Conservation (phyloP, 1,284 basidiomycete species). For the Uromyces viciae-fabae region DNA sequence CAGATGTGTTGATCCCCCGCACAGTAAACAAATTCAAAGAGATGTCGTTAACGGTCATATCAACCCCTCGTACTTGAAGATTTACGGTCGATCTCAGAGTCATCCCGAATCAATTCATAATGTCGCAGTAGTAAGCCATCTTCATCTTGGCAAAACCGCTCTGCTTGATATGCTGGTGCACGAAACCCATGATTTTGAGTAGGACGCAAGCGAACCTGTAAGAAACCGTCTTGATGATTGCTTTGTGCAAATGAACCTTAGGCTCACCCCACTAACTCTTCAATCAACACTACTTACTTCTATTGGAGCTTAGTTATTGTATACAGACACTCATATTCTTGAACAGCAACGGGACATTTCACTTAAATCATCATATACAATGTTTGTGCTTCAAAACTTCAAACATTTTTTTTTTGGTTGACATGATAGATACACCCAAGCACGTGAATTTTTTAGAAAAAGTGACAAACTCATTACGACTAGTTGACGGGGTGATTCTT, state of each 20-base stretch:
- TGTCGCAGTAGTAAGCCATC: conserved; percentile 86
- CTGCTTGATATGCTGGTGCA: conserved; percentile 94
- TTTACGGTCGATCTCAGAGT: conserved; percentile 83
- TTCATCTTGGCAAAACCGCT: conserved; percentile 97
- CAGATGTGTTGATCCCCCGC: conserved; percentile 61
- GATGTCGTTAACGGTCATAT: not conserved
- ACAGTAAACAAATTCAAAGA: not conserved
- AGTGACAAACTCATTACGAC: conserved; percentile 79
- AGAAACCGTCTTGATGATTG: conserved; percentile 50
- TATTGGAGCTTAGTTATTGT: conserved; percentile 64
- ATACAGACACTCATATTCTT: conserved; percentile 90
- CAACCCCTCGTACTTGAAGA: conserved; percentile 56
- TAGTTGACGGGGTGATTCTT: conserved; percentile 85
- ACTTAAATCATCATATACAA: conserved; percentile 94
- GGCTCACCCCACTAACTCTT: not conserved
- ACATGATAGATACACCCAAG: conserved; percentile 94
- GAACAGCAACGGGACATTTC: conserved; percentile 86
- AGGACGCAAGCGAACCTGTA: conserved; percentile 82
- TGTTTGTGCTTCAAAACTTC: conserved; percentile 77
- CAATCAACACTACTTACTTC: too few relatives aligned
- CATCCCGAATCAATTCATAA: conserved; percentile 95
- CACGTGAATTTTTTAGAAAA: conserved; percentile 99
- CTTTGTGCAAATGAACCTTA: not conserved
- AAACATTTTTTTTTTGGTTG: conserved; percentile 86
- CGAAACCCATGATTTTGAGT: conserved; percentile 90